Evolutionary conservation across 1,284 basidiomycete genomes (phyloP).

Genomic region (Abortiporus biennis): DNA sequence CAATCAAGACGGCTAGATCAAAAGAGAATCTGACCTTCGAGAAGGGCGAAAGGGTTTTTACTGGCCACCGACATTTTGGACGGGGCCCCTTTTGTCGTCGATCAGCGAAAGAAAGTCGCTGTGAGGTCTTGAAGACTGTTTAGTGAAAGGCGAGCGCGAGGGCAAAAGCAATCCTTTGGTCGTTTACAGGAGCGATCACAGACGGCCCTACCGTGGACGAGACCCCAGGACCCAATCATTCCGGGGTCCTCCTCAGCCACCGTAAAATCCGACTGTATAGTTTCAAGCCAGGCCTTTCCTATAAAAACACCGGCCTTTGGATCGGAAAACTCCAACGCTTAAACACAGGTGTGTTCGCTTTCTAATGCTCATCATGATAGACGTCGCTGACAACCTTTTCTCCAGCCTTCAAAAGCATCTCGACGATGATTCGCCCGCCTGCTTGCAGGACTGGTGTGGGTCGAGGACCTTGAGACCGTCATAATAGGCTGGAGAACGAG

Average conservation of each 20-base stretch:
- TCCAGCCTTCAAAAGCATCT: slow-evolving; percentile 79
- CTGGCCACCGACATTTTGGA: slow-evolving; percentile 83
- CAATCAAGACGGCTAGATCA: slow-evolving; percentile 7
- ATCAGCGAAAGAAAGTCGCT: slow-evolving; percentile 31
- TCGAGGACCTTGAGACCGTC: slow-evolving; percentile 87
- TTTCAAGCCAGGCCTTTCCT: slow-evolving; percentile 20
- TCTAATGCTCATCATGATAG: slow-evolving; percentile 2
- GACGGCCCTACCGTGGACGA: slow-evolving; percentile 8
- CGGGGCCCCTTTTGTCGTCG: slow-evolving; percentile 50
- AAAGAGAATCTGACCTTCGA: slow-evolving; percentile 46
- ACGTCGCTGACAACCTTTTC: slow-evolving; percentile 9
- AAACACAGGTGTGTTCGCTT: slow-evolving; percentile 52
- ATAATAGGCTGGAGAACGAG: slow-evolving; percentile 66
- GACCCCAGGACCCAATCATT: slow-evolving; percentile 21
- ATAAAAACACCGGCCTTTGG: slow-evolving; percentile 14
- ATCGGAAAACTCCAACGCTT: slow-evolving; percentile 40
- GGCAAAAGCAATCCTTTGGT: slow-evolving; percentile 10
- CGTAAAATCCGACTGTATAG: slow-evolving; percentile 26
- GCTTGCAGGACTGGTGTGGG: slow-evolving; percentile 54
- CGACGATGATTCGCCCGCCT: slow-evolving; percentile 73
- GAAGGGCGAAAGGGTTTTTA: slow-evolving; percentile 75
- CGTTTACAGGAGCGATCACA: slow-evolving; percentile 4
- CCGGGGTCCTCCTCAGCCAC: slow-evolving; percentile 28
- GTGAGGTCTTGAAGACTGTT: slow-evolving; percentile 14
- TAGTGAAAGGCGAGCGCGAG: slow-evolving; percentile 18